Percentiles rank a stretch among this genome's conserved stretches.
phyloP scores from a whole-genome alignment of 805 yeast species.

The Zygoascus flipseniorum region DNA sequence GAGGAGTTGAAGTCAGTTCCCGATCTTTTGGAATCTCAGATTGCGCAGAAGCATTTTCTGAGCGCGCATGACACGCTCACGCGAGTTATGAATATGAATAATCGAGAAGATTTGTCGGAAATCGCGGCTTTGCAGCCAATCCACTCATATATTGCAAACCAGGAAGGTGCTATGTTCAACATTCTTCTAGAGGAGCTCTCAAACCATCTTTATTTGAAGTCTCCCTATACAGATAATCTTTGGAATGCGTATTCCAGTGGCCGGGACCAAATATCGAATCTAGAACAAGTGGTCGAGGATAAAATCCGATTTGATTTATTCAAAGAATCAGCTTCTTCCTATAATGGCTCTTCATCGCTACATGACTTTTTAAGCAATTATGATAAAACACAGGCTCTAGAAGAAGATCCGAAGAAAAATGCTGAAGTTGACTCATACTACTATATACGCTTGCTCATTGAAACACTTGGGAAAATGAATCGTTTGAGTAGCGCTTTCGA shows the following conservation, averaged over 20 bases:
- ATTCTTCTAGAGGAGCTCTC: constrained; percentile 70
- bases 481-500: constrained; percentile 51
- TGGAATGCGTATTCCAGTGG: constrained; percentile 23
- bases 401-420: constrained; percentile 28
- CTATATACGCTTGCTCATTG: constrained; percentile 45
- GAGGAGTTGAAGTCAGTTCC: constrained; percentile 53
- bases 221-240: constrained; percentile 27
- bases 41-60: constrained; percentile 63
- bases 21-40: constrained; percentile 51
- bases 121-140: constrained; percentile 27
- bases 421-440: constrained; percentile 40
- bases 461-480: constrained; percentile 51
- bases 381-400: constrained; percentile 10
- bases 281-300: constrained; percentile 20
- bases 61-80: constrained; percentile 53
- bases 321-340: constrained; percentile 14
- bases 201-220: constrained; percentile 55
- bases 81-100: constrained; percentile 31
- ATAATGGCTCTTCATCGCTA: constrained; percentile 17
- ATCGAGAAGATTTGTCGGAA: constrained; percentile 22
- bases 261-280: constrained; percentile 12
- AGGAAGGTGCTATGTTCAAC: constrained; percentile 46
- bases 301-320: constrained; percentile 19
- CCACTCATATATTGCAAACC: constrained; percentile 27
- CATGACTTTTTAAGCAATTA: constrained; percentile 15